These are phyloP conservation scores for Schizophyllum amplum DNA, from an alignment of 1,284 basidiomycete genomes.

Conservation along the genomic window DNA sequence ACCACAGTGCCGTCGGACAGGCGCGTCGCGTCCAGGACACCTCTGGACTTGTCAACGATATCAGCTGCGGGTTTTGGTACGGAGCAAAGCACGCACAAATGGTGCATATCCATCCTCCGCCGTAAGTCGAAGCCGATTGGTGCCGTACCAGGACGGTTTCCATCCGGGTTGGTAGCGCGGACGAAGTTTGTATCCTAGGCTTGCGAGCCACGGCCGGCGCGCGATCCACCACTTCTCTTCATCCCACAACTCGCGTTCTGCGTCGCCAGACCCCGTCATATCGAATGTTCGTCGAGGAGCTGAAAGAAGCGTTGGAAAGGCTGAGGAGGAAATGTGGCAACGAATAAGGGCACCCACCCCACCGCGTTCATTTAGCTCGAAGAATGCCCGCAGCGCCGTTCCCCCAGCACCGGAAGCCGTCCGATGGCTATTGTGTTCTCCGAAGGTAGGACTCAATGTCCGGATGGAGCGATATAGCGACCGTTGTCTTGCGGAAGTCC, in stretches of 20 bases:
- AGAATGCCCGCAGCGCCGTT: no score
- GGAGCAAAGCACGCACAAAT: neutral
- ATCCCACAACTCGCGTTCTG: neutral
- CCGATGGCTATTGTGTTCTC: no score
- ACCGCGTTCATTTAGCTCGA: no score
- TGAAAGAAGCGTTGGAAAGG: neutral
- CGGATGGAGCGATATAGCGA: no score
- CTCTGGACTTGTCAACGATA: neutral
- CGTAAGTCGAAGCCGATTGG: neutral
- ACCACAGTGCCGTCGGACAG: neutral
- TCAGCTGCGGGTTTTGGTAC: neutral
- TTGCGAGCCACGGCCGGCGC: conserved; percentile 6
- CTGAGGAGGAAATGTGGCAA: no score
- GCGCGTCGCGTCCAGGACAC: neutral
- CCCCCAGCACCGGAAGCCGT: no score
- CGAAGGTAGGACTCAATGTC: no score
- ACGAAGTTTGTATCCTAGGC: conserved; percentile 5
- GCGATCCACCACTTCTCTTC: conserved; percentile 7
- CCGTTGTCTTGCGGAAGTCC: no score
- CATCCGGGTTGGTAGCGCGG: conserved; percentile 5
- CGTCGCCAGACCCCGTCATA: neutral
- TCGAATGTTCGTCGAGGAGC: neutral
- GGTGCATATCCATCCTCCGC: neutral
- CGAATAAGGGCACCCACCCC: no score
- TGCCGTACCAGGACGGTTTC: conserved; percentile 6